These are phyloP conservation scores for Postia placenta DNA, from an alignment of 768 basidiomycete genomes.

Conservation along the genomic window DNA sequence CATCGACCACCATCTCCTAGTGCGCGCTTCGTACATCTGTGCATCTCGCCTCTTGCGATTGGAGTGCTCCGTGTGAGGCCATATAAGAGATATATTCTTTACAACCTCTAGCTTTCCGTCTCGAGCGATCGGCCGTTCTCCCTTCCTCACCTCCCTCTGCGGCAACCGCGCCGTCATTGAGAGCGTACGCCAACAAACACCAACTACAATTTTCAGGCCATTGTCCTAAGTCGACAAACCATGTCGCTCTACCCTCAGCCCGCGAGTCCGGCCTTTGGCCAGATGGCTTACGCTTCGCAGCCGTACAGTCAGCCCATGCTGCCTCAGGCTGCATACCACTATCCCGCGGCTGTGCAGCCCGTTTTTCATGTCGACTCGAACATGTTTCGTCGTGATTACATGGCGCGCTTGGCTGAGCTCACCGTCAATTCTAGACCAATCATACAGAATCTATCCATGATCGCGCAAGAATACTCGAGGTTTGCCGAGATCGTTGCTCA, in stretches of 20 bases:
- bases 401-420: constrained; percentile 67
- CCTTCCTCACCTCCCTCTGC: neutral
- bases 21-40: constrained; percentile 10
- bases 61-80: constrained; percentile 22
- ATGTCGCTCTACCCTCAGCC: constrained; percentile 46
- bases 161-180: constrained; percentile 2
- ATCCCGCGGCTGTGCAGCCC: constrained; percentile 40
- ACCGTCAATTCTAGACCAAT: constrained; percentile 93
- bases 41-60: constrained; percentile 9
- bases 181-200: constrained; percentile 11
- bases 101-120: constrained; percentile 6
- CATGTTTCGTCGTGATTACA: constrained; percentile 75
- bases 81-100: constrained; percentile 11
- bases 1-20: constrained; percentile 40
- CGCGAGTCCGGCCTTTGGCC: constrained; percentile 48
- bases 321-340: constrained; percentile 28
- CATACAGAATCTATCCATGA: constrained; percentile 88
- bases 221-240: constrained; percentile 7
- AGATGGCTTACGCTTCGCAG: constrained; percentile 43
- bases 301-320: constrained; percentile 33
- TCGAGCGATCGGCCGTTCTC: constrained; percentile 1
- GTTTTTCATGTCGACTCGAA: constrained; percentile 55
- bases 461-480: constrained; percentile 80
- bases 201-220: constrained; percentile 5
- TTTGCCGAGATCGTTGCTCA: constrained; percentile 77